Conservation (phyloP, 768 basidiomycete species). For the Russula compacta region DNA sequence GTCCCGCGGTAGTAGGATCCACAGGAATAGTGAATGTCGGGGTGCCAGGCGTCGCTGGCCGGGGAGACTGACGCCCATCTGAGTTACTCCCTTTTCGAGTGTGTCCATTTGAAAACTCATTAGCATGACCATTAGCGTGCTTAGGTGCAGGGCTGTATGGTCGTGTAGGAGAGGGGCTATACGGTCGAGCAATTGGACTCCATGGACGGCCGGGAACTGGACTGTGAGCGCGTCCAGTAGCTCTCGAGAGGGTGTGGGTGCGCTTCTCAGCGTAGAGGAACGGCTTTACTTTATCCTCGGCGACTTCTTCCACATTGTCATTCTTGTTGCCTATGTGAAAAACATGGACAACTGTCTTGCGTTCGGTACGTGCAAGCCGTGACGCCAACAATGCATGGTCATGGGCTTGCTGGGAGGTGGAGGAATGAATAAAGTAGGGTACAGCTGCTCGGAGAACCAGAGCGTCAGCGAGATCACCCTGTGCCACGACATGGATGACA, state of each 20-base stretch:
- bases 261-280: constrained; percentile 47
- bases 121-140: constrained; percentile 28
- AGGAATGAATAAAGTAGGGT: constrained; percentile 76
- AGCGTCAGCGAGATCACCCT: constrained; percentile 61
- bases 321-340: constrained; percentile 46
- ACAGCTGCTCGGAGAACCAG: constrained; percentile 70
- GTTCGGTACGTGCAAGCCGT: constrained; percentile 59
- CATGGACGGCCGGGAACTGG: not conserved
- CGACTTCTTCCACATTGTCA: constrained; percentile 39
- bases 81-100: constrained; percentile 22
- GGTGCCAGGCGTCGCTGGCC: constrained; percentile 19
- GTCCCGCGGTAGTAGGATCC: constrained; percentile 22
- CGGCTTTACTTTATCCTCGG: constrained; percentile 48
- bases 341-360: constrained; percentile 76
- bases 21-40: constrained; percentile 15
- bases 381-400: constrained; percentile 86
- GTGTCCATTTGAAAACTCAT: constrained; percentile 28
- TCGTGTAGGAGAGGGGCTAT: constrained; percentile 3
- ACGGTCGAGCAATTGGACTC: not conserved
- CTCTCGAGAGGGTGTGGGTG: constrained; percentile 19
- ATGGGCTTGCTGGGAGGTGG: constrained; percentile 70
- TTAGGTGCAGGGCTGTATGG: constrained; percentile 10
- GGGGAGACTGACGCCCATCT: constrained; percentile 22
- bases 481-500: constrained; percentile 61
- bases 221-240: not conserved